Percentiles rank a stretch among this genome's conserved stretches.
Evolutionary conservation across 75 land plant species (phyloP).

Genomic region (Larix kaempferi): DNA sequence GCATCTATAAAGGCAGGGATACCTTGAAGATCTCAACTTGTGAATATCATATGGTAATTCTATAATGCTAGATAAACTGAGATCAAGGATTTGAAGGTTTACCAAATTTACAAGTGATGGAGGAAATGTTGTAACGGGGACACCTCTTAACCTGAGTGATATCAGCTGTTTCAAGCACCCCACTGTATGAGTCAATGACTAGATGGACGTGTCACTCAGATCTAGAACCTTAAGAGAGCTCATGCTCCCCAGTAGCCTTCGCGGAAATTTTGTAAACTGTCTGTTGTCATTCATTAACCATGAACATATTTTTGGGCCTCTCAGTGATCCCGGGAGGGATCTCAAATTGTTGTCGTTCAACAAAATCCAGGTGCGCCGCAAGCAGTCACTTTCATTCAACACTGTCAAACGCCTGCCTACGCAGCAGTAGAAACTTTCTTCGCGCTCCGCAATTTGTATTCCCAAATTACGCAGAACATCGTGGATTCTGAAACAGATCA

Average conservation of each 20-base stretch:
- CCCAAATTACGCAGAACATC: background rate
- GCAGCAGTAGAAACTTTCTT: background rate
- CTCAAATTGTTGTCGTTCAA: background rate
- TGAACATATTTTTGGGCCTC: background rate
- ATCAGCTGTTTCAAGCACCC: background rate
- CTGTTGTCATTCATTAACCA: background rate
- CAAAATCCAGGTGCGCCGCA: background rate
- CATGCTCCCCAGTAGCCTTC: background rate
- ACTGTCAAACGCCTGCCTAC: background rate
- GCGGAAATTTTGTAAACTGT: background rate
- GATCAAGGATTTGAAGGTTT: background rate
- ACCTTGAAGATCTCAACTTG: background rate
- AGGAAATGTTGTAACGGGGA: background rate
- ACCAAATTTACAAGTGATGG: background rate
- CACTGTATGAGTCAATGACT: background rate
- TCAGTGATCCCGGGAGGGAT: background rate
- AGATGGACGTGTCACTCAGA: background rate
- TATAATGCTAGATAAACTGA: background rate
- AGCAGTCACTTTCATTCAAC: background rate
- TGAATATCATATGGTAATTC: background rate
- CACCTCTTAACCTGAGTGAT: background rate
- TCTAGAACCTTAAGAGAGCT: background rate
- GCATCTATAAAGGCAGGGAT: background rate
- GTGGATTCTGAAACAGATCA: background rate
- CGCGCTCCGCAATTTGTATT: background rate